A percentile compares a stretch with the other conserved stretches of the same genome.
Conservation (phyloP, 768 basidiomycete genomes). For the Mycena rebaudengoi region DNA sequence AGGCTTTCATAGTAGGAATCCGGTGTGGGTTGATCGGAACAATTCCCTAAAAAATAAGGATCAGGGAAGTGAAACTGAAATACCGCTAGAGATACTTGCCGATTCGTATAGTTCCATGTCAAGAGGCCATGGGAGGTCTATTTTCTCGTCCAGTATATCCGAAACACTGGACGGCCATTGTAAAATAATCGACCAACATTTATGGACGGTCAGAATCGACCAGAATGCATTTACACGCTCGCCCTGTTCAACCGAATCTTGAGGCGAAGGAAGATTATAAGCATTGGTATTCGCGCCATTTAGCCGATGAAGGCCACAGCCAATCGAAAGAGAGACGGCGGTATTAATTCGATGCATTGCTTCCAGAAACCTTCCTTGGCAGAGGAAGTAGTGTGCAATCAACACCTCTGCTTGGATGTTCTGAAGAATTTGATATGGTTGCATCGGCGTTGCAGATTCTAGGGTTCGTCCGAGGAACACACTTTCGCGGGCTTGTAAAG, state of each 20-base stretch:
- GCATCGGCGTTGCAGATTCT: constrained; percentile 28
- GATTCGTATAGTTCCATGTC: constrained; percentile 24
- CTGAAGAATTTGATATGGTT: constrained; percentile 44
- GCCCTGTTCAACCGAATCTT: constrained; percentile 42
- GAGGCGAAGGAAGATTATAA: constrained; percentile 24
- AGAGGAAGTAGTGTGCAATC: constrained; percentile 37
- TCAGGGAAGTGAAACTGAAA: background rate
- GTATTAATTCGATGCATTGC: constrained; percentile 31
- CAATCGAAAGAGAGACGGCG: constrained; percentile 28
- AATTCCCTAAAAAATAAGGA: constrained; percentile 24
- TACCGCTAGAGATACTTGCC: constrained; percentile 13
- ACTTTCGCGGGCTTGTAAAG: constrained; percentile 34
- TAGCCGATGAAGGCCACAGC: constrained; percentile 24
- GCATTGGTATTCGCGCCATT: background rate
- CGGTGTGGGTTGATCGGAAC: constrained; percentile 2
- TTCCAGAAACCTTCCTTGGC: constrained; percentile 22
- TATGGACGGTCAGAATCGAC: constrained; percentile 44
- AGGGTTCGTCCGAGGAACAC: constrained; percentile 43
- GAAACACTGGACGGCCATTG: constrained; percentile 38
- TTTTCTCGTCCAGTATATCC: constrained; percentile 32
- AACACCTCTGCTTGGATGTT: constrained; percentile 52
- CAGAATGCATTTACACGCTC: constrained; percentile 51
- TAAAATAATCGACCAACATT: constrained; percentile 39
- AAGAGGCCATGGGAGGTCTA: constrained; percentile 53
- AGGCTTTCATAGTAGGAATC: constrained; percentile 19